Evolutionary conservation across 2,329 filamentous ascomycete genomes (phyloP), one percentile per base, ranked within the genome.

Genomic region (Trichoderma pleuroti): DNA sequence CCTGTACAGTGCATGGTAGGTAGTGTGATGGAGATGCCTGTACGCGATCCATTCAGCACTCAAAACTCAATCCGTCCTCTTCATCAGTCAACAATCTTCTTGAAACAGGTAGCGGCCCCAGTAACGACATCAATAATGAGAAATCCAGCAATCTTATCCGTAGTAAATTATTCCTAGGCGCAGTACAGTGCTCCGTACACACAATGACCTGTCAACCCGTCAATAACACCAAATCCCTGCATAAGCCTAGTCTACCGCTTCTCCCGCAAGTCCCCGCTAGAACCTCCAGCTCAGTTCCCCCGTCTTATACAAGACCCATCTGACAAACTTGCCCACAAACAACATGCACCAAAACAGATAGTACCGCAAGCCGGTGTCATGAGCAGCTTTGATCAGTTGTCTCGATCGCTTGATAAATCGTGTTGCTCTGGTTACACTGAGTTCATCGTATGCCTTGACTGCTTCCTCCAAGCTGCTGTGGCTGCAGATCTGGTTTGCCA

Each of bases 401-500:
- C 75, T 74, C 49, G 75, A 74, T 10, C 56, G 59, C 61, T 74
- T 75, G 14, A 77, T 65, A 16, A 72, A 74, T 64, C 73, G 74
- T 2, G 70, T 39, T 2, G 78, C 76, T n/a, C 81, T 77, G 34
- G 79, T 77, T 11, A 82, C 65, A 42, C 78, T 78, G 26, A 76
- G 57, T 24, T 72, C 74, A 70, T 83, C 81, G 73, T 80, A 83
- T 26, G 74, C 75, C 46, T 36, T 49, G 11, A 81, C 67, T 3
- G 80, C 80, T 4, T 72, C 71, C 16, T 75, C 74, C 16, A 81
- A 69, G 14, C 72, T 74, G 21, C 63, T 54, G 12, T 73, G 70
- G 10, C 70, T 71, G 52, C 78, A 82, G 1, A 86, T 72, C 56
- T 82, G 76, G 64, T 81, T 76, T 3, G 82, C 84, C n/a, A 84